Evolutionary conservation across 1,284 basidiomycete genomes (phyloP).

Genomic region (Mrakiaceae sp.): DNA sequence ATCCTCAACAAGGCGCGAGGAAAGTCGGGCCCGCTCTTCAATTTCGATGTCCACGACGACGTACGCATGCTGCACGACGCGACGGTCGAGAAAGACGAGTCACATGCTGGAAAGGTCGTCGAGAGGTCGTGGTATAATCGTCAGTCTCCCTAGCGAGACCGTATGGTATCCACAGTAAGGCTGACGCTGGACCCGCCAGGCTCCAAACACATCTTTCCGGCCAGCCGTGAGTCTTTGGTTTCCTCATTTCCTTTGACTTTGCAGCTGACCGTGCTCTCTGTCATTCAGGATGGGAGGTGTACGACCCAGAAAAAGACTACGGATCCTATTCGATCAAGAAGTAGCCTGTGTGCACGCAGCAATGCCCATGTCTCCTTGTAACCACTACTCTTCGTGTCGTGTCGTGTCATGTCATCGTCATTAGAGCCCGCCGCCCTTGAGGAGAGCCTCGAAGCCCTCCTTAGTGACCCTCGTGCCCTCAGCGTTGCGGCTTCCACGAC

Average conservation of each 20-base stretch:
- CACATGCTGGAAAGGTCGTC: conserved; percentile 96
- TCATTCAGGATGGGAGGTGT: conserved; percentile 45
- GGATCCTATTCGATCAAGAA: conserved; percentile 14
- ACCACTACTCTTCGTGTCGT: background rate
- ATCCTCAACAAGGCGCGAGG: conserved; percentile 96
- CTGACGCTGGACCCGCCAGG: background rate
- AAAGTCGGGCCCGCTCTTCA: conserved; percentile 95
- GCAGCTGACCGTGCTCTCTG: too few species aligned
- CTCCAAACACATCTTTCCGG: conserved; percentile 69
- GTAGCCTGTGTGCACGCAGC: too few species aligned
- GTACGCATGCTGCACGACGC: conserved; percentile 91
- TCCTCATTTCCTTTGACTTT: background rate
- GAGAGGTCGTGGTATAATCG: conserved; percentile 91
- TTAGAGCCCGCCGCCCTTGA: conserved; percentile 23
- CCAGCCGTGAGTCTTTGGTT: conserved; percentile 34
- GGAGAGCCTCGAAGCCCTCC: conserved; percentile 38
- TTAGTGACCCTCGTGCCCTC: conserved; percentile 32
- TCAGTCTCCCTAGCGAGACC: conserved; percentile 51
- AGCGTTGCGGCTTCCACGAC: conserved; percentile 25
- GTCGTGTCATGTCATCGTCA: background rate
- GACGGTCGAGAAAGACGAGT: conserved; percentile 93
- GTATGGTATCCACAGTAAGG: conserved; percentile 21
- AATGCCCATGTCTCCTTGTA: too few species aligned
- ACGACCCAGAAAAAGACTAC: conserved; percentile 68
- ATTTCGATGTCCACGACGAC: conserved; percentile 98